Base-by-base conservation (phyloP, 352 stramenopile species). In the Phytophthora pini region DNA sequence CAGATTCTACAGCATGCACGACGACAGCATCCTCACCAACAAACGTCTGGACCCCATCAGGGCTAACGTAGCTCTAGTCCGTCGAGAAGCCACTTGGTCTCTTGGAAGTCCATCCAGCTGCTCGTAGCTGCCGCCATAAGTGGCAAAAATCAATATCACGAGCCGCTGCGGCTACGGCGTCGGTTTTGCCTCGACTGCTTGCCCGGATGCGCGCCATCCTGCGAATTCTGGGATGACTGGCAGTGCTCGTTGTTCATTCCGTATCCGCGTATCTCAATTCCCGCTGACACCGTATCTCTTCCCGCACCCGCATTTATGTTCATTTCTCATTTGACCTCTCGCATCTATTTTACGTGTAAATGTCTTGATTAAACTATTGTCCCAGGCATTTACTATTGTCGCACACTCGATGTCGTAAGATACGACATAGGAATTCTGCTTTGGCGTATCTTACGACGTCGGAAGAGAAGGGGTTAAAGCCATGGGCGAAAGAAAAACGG, bases 211-310 rank as follows among this genome's bases (percentile, higher is more conserved):
- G 54, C 24, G 43, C 32, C 54, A 72, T 49, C 45, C 29, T 4
- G 51, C 51, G 47, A 61, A 57, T 57, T 68, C 45, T 40, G 8
- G 29, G 68, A 61, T 61, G 57, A 66, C 27, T 59, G 29, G 29
- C 2, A 32, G 0, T 26, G 1, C 24, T 26, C 2, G 29, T 8
- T 32, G 29, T 32, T 0, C 29, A 6, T 32, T 32, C 29, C 29
- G 5, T 32, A 32, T 32, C 29, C 3, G 12, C 5, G 15, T 38
- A 47, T 15, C 24, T 13, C 36, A 12, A 2, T 26, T 26, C 24
- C 24, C 24, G 24, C 4, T 20, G 22, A 26, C n/a, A 0, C 39
- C 22, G 22, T 26, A n/a, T 46, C 22, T 20, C 15, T 26, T 46
- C 39, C 11, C 11, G 39, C 2, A 17, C 39, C 15, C 15, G 22